Base-by-base conservation (phyloP, 78 protist species). In the Dictyostelium brefeldianum region DNA sequence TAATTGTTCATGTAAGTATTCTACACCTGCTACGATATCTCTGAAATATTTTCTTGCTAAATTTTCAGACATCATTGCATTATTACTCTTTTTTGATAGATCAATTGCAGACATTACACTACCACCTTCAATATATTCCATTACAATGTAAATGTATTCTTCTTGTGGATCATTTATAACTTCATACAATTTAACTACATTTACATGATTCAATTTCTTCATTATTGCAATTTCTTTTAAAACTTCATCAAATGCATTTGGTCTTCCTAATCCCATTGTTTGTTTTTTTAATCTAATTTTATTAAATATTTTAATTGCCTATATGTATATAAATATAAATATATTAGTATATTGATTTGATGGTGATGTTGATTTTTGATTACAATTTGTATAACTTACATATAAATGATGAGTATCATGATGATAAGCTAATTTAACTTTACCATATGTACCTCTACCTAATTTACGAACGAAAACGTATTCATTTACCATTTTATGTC, bases 101-200 rank as follows among this genome's bases (percentile, higher is more conserved):
- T 85, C 80, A 57, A 25, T 74, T 4, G 67, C 48, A 7, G 83
- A 48, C 84, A 77, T 75, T n/a, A 87, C 65, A 57, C 78, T 54
- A 6, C 93, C 93, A 20, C 93, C 93, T 36, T 87, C 93, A 15
- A 87, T 59, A 22, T 87, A 87, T 27, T 87, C 93, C 93, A 87
- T 87, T 7, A 87, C 93, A 11, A 87, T 77, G 41, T 87, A 87
- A 29, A 87, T 77, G 29, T 59, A 64, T 27, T 94, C 96, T 48
- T 70, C 83, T n/a, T 80, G 47, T 73, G 97, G 97, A 81, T 98
- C 99, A 48, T 97, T 97, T 12, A 98, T 94, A 36, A 98, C 98
- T 43, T 97, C 99, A 70, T 74, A 89, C 9, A 98, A 74, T 43
- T 54, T 48, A 17, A 98, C 96, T 46, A 97, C 83, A 92, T 98